phyloP scores from a whole-genome alignment of 306 rosid genomes.

The Casuarina equisetifolia region DNA sequence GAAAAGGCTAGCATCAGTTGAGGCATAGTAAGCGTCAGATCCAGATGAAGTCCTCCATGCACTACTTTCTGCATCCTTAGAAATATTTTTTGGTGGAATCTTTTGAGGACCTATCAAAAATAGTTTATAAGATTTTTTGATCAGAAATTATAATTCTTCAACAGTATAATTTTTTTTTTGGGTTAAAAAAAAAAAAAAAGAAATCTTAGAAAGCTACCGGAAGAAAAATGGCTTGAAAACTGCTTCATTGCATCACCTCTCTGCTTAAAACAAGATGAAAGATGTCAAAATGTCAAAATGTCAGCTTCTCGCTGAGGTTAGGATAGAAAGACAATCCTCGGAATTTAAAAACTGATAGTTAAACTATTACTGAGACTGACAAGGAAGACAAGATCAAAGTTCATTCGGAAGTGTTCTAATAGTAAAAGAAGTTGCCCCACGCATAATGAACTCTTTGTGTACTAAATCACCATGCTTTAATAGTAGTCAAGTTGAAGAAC shows the following conservation, averaged over 20 bases:
- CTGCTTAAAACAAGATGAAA: slow-evolving; percentile 26
- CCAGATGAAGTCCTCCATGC: slow-evolving; percentile 55
- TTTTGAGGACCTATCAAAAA: slow-evolving; percentile 47
- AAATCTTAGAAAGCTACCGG: slow-evolving; percentile 40
- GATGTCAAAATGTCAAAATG: slow-evolving; percentile 4
- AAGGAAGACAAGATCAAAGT: background rate
- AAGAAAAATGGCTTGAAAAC: slow-evolving; percentile 43
- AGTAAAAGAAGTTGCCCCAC: background rate
- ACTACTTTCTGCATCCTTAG: slow-evolving; percentile 42
- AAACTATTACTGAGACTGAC: background rate
- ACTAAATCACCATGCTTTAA: background rate
- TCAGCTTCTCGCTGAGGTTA: slow-evolving; percentile 8
- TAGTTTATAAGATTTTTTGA: slow-evolving; percentile 13
- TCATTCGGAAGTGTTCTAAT: background rate
- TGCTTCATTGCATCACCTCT: slow-evolving; percentile 64
- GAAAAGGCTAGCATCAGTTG: slow-evolving; percentile 74
- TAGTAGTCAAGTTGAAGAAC: background rate
- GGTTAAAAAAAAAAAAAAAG: background rate
- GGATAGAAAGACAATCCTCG: slow-evolving; percentile 2
- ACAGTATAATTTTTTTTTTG: no score
- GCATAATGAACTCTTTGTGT: background rate
- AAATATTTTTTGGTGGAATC: slow-evolving; percentile 45
- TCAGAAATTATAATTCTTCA: slow-evolving; percentile 7
- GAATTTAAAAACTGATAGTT: background rate
- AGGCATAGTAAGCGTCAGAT: slow-evolving; percentile 51